Conservation (phyloP, 1,139 yeast species). For the Meyerozyma guilliermondii region DNA sequence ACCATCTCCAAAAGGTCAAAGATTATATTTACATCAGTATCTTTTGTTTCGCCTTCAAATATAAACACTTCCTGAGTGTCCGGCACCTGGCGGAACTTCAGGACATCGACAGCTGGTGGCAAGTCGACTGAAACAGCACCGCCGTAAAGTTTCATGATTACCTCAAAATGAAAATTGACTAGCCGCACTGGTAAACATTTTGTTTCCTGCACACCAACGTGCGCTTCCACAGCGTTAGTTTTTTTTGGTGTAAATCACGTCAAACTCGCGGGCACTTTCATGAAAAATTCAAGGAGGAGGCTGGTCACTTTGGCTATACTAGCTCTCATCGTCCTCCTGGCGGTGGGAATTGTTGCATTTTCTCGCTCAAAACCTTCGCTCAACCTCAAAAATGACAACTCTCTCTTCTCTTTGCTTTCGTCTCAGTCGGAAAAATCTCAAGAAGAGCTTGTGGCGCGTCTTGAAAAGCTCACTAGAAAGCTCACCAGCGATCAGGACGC, state of each 20-base stretch:
- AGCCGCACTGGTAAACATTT: neutral
- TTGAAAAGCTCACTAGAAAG: constrained; percentile 1
- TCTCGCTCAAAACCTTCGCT: neutral
- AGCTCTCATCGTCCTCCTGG: neutral
- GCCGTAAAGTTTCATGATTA: constrained; percentile 50
- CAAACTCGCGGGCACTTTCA: neutral
- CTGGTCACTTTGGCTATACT: neutral
- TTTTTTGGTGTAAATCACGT: neutral
- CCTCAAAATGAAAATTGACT: neutral
- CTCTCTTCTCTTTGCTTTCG: neutral
- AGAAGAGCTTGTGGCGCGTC: constrained; percentile 1
- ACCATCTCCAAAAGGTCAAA: constrained; percentile 67
- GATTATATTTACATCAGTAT: constrained; percentile 37
- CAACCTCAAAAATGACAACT: neutral
- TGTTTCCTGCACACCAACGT: neutral
- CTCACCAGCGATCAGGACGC: constrained; percentile 24
- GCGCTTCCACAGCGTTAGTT: neutral
- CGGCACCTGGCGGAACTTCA: constrained; percentile 71
- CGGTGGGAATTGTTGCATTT: neutral
- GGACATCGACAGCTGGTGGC: constrained; percentile 60
- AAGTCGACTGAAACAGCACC: constrained; percentile 64
- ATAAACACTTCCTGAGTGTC: constrained; percentile 87
- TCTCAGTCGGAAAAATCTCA: neutral
- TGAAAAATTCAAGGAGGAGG: neutral
- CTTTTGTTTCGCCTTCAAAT: constrained; percentile 20